phyloP scores from a whole-genome alignment of 2,329 filamentous ascomycete genomes.

The Alternaria atra region DNA sequence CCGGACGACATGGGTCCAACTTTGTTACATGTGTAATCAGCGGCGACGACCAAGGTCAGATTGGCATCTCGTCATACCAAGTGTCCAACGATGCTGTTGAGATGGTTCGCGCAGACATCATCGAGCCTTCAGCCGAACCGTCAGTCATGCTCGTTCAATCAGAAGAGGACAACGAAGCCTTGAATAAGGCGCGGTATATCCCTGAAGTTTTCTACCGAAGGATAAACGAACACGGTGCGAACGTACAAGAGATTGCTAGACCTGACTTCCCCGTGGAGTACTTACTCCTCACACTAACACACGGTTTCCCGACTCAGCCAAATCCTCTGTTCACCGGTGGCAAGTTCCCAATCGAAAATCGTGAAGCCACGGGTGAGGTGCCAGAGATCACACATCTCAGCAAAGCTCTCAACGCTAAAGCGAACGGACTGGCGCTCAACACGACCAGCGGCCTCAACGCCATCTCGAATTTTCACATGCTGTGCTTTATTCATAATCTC shows the following conservation, averaged over 20 bases:
- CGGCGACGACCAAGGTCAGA: conserved; percentile 89
- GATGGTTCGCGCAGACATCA: conserved; percentile 94
- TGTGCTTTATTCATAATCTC: conserved; percentile 85
- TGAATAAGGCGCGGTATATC: conserved; percentile 81
- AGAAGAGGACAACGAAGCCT: conserved; percentile 82
- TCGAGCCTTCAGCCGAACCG: conserved; percentile 94
- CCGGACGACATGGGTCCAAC: conserved; percentile 90
- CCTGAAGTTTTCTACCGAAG: conserved; percentile 96
- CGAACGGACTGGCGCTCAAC: conserved; percentile 62
- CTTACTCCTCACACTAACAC: conserved; percentile 91
- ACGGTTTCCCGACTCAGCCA: conserved; percentile 87
- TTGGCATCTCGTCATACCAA: conserved; percentile 90
- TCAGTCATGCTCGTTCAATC: conserved; percentile 92
- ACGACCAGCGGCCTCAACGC: conserved; percentile 71
- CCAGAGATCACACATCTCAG: conserved; percentile 77
- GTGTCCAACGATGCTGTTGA: conserved; percentile 95
- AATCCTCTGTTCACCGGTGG: conserved; percentile 77
- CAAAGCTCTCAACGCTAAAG: conserved; percentile 71
- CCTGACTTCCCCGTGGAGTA: conserved; percentile 97
- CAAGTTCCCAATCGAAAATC: conserved; percentile 90
- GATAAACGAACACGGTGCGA: conserved; percentile 95
- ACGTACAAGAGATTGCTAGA: conserved; percentile 96
- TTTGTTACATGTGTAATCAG: conserved; percentile 96
- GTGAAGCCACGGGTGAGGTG: conserved; percentile 82
- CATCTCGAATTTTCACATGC: conserved; percentile 91